phyloP scores from a whole-genome alignment of 108 stramenopile genomes.

The Parmales sp. region DNA sequence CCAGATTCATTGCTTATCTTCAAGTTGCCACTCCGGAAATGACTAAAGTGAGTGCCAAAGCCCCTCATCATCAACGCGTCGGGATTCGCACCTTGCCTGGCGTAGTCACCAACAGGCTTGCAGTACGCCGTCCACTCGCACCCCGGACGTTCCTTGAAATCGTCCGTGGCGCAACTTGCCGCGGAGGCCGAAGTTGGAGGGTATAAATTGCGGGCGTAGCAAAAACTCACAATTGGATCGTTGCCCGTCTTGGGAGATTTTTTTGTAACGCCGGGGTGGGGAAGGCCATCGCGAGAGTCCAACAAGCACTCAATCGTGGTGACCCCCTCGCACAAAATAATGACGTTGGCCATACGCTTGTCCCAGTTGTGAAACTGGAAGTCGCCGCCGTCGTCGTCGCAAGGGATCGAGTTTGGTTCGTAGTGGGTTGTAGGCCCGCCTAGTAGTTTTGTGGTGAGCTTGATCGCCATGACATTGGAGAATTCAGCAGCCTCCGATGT shows the following conservation, averaged over 20 bases:
- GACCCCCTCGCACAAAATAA: neutral
- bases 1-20: neutral
- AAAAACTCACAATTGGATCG: neutral
- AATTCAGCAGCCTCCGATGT: neutral
- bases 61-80: neutral
- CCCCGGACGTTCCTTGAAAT: neutral
- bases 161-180: neutral
- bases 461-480: neutral
- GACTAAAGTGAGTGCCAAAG: neutral
- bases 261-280: neutral
- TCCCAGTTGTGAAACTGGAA: neutral
- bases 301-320: neutral
- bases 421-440: neutral
- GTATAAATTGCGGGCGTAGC: neutral
- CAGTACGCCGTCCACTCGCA: slow-evolving; percentile 6
- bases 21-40: neutral
- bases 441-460: neutral
- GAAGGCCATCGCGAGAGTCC: neutral
- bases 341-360: neutral
- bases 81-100: neutral
- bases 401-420: neutral
- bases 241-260: neutral
- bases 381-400: neutral
- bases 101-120: neutral
- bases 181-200: neutral